Conservation (phyloP, 1,139 yeast species). For the Candida dubliniensis region DNA sequence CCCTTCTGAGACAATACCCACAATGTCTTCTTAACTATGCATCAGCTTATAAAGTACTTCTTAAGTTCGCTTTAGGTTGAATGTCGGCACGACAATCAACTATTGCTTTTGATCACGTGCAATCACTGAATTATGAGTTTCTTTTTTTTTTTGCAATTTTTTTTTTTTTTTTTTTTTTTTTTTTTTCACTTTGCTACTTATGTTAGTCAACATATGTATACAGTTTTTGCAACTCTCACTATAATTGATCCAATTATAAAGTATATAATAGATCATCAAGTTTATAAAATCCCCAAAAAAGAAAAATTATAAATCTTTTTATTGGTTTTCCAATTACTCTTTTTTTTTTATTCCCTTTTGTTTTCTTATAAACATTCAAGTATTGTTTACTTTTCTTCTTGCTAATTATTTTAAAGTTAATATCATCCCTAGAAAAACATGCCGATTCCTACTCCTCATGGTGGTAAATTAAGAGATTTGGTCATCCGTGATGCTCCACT, state of each 20-base stretch:
- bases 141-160: background rate
- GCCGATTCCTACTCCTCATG: constrained; percentile 86
- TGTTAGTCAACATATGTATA: background rate
- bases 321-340: background rate
- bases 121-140: constrained; percentile 3
- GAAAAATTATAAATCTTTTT: too few species aligned
- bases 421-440: constrained; percentile 15
- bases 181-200: background rate
- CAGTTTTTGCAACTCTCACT: constrained; percentile 1
- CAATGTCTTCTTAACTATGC: too few species aligned
- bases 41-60: too few species aligned
- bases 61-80: too few species aligned
- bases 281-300: background rate
- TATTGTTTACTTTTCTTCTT: background rate
- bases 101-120: constrained; percentile 5
- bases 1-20: too few species aligned
- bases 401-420: background rate
- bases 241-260: background rate
- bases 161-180: constrained; percentile 1
- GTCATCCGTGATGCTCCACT: constrained; percentile 75
- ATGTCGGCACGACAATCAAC: too few species aligned
- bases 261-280: background rate
- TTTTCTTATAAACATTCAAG: constrained; percentile 3
- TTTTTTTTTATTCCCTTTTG: background rate
- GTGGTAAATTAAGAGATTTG: constrained; percentile 84